phyloP scores from a whole-genome alignment of 345 rosid species.

The Eutrema japonicum region DNA sequence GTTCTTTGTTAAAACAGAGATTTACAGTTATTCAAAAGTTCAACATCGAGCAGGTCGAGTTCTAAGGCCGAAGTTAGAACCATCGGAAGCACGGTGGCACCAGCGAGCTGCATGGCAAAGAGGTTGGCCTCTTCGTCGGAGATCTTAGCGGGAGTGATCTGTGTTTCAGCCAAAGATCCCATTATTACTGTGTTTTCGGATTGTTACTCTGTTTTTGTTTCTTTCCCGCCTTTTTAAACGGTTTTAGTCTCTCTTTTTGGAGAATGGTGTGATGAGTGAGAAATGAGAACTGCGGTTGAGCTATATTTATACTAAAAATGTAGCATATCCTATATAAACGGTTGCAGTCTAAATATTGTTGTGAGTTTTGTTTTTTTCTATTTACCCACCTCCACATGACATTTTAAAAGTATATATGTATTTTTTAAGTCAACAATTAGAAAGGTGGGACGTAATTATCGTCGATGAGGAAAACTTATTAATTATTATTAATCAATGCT shows the following conservation, averaged over 20 bases:
- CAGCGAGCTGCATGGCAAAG: slow-evolving; percentile 73
- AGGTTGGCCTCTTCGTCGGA: slow-evolving; percentile 72
- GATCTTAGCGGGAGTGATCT: slow-evolving; percentile 59
- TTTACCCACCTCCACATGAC: not conserved
- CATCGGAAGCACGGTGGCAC: slow-evolving; percentile 81
- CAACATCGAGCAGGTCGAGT: slow-evolving; percentile 77
- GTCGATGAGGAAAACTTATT: not conserved
- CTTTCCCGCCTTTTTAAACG: slow-evolving; percentile 21
- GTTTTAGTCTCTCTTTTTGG: not conserved
- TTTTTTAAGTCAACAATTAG: not conserved
- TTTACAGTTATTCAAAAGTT: too few relatives aligned
- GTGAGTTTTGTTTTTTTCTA: slow-evolving; percentile 4
- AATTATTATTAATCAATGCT: not conserved
- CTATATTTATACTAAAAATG: slow-evolving; percentile 5
- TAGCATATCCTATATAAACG: not conserved
- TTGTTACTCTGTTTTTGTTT: slow-evolving; percentile 1
- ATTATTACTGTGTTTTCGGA: slow-evolving; percentile 36
- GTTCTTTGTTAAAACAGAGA: too few relatives aligned
- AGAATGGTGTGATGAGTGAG: slow-evolving; percentile 21
- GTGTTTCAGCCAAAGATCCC: slow-evolving; percentile 70
- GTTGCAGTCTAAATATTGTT: not conserved
- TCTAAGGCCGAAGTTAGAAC: slow-evolving; percentile 79
- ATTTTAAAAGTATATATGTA: not conserved
- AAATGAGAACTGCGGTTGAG: slow-evolving; percentile 11
- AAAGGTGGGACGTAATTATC: slow-evolving; percentile 17